Percentiles rank a stretch among this genome's conserved stretches.
Evolutionary conservation across 2,329 filamentous ascomycete species (phyloP).

Genomic region (Hypoxylon sp.): DNA sequence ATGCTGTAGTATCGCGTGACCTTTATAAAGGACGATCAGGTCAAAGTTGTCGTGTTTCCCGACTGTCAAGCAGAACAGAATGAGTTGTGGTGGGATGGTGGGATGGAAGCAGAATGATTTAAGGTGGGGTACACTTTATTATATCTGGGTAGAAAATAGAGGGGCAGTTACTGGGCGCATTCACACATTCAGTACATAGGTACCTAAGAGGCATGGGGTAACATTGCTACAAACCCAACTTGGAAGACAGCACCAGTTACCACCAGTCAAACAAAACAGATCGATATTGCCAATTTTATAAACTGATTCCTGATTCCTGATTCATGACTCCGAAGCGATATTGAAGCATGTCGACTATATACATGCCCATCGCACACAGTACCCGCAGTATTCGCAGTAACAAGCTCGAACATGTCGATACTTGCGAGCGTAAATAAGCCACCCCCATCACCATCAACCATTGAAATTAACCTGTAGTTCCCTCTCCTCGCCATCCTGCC

Average conservation of each 20-base stretch:
- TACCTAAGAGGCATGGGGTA: not conserved
- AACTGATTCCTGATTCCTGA: constrained; percentile 32
- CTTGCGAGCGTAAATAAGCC: not conserved
- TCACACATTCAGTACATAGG: no score
- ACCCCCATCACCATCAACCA: no score
- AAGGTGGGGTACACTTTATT: no score
- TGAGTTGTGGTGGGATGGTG: constrained; percentile 45
- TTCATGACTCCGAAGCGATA: constrained; percentile 30
- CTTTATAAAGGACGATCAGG: constrained; percentile 2
- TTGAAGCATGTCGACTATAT: constrained; percentile 24
- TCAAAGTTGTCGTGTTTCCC: constrained; percentile 10
- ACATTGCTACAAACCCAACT: not conserved
- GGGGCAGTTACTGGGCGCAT: no score
- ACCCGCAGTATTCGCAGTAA: constrained; percentile 6
- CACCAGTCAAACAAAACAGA: not conserved
- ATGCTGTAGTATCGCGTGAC: not conserved
- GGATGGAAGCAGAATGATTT: no score
- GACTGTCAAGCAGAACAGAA: constrained; percentile 18
- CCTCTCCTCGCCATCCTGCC: constrained; percentile 1
- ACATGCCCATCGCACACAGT: constrained; percentile 24
- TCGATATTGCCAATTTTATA: not conserved
- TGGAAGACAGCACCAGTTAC: not conserved
- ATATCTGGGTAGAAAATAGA: constrained; percentile 30
- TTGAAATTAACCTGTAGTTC: constrained; percentile 12
- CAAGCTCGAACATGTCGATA: constrained; percentile 2